Evolutionary conservation across 2,329 filamentous ascomycete genomes (phyloP).

Genomic region (Phoma sp.): DNA sequence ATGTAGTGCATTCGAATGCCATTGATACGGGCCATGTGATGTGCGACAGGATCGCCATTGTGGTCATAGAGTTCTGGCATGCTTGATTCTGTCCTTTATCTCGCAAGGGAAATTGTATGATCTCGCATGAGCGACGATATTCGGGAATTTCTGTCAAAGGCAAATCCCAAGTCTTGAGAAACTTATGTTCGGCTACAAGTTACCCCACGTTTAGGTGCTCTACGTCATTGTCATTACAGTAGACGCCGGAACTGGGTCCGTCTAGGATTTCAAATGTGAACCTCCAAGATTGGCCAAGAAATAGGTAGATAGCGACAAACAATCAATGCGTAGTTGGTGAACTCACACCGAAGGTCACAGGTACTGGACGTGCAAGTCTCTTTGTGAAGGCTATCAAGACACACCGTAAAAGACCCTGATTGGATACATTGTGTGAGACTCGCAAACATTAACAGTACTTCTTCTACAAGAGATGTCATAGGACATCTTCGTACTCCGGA

Average conservation of each 20-base stretch:
- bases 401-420: too few relatives aligned
- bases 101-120: background rate
- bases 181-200: constrained; percentile 1
- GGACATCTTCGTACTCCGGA: too few relatives aligned
- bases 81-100: background rate
- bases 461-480: too few relatives aligned
- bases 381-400: too few relatives aligned
- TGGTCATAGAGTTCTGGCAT: constrained; percentile 32
- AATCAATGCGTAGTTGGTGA: too few relatives aligned
- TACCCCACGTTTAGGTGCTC: constrained; percentile 1
- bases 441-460: too few relatives aligned
- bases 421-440: too few relatives aligned
- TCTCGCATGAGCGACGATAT: too few relatives aligned
- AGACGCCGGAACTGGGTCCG: background rate
- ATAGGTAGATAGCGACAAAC: too few relatives aligned
- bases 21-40: constrained; percentile 30
- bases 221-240: constrained; percentile 3
- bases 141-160: too few relatives aligned
- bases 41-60: constrained; percentile 18
- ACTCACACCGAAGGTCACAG: too few relatives aligned
- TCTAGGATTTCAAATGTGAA: background rate
- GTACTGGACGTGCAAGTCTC: too few relatives aligned
- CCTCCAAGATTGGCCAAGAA: background rate
- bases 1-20: constrained; percentile 31
- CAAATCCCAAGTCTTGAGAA: background rate